These are phyloP conservation scores for Biancaea sappan DNA, from an alignment of 306 rosid genomes.

Conservation along the genomic window DNA sequence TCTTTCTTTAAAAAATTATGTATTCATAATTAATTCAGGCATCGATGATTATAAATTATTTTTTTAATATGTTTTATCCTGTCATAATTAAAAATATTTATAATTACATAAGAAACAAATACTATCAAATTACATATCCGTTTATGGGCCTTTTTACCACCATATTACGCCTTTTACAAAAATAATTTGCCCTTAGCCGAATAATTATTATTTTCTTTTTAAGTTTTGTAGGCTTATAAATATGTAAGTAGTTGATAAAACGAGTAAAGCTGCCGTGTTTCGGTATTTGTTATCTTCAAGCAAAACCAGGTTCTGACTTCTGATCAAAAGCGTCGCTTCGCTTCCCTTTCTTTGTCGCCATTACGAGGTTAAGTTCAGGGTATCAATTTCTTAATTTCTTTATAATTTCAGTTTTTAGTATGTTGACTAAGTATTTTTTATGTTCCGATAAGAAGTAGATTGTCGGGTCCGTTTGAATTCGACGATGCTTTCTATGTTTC, in stretches of 20 bases:
- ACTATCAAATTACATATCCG: not conserved
- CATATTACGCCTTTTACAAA: too few relatives aligned
- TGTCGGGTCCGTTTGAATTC: not conserved
- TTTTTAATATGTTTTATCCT: not conserved
- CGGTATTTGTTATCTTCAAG: slow-evolving; percentile 31
- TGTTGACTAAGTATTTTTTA: not conserved
- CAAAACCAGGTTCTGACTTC: slow-evolving; percentile 33
- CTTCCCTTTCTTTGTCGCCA: slow-evolving; percentile 23
- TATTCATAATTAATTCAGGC: not conserved
- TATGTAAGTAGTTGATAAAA: slow-evolving; percentile 1
- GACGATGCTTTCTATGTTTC: not conserved
- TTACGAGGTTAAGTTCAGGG: slow-evolving; percentile 32
- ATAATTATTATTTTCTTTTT: not conserved
- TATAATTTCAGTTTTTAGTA: not conserved
- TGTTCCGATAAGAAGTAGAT: not conserved
- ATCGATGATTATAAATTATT: not conserved
- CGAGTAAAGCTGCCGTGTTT: not conserved
- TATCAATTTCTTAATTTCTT: not conserved
- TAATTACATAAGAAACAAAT: not conserved
- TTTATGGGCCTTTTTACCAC: too few relatives aligned
- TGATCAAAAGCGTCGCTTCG: slow-evolving; percentile 35
- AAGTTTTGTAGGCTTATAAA: not conserved
- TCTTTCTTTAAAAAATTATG: not conserved
- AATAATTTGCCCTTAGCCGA: not conserved
- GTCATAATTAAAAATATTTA: not conserved